Percentiles rank a stretch among this genome's conserved stretches.
Conservation (phyloP, 192 early-diverging fungal species). For the Cetraspora pellucida region DNA sequence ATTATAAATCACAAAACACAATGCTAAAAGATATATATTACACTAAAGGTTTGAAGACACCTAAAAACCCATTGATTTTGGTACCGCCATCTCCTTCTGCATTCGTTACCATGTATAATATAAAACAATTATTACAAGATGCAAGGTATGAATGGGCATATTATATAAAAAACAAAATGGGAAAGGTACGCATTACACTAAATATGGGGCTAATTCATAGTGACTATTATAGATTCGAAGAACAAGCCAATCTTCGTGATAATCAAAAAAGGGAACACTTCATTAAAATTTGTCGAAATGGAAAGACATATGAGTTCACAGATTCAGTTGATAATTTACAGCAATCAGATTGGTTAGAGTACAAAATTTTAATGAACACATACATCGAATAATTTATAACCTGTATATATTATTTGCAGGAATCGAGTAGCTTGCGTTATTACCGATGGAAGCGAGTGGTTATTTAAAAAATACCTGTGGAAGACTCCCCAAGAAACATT, state of each 20-base stretch:
- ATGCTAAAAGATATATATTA: no score
- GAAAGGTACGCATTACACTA: no score
- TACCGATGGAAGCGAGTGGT: slow-evolving; percentile 89
- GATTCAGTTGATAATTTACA: slow-evolving; percentile 76
- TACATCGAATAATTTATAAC: no score
- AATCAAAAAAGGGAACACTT: slow-evolving; percentile 66
- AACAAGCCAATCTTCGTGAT: slow-evolving; percentile 62
- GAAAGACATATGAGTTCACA: slow-evolving; percentile 72
- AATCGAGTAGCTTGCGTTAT: slow-evolving; percentile 89
- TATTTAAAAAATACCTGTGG: slow-evolving; percentile 93
- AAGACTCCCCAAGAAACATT: slow-evolving; percentile 83
- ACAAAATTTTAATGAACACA: no score
- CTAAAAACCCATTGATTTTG: slow-evolving; percentile 78
- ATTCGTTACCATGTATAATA: slow-evolving; percentile 86
- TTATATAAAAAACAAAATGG: no score
- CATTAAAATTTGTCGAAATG: slow-evolving; percentile 63
- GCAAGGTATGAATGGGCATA: neutral
- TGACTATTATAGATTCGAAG: slow-evolving; percentile 58
- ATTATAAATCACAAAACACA: no score
- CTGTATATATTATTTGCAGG: slow-evolving; percentile 29
- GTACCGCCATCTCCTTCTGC: slow-evolving; percentile 87
- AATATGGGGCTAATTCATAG: no score
- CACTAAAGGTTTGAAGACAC: neutral
- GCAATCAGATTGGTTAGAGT: slow-evolving; percentile 64
- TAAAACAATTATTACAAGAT: slow-evolving; percentile 79